Percentiles rank a stretch among this genome's conserved stretches.
These are phyloP conservation scores for Rhodotorula kratochvilovae DNA, from an alignment of 768 basidiomycete species.

Conservation along the genomic window DNA sequence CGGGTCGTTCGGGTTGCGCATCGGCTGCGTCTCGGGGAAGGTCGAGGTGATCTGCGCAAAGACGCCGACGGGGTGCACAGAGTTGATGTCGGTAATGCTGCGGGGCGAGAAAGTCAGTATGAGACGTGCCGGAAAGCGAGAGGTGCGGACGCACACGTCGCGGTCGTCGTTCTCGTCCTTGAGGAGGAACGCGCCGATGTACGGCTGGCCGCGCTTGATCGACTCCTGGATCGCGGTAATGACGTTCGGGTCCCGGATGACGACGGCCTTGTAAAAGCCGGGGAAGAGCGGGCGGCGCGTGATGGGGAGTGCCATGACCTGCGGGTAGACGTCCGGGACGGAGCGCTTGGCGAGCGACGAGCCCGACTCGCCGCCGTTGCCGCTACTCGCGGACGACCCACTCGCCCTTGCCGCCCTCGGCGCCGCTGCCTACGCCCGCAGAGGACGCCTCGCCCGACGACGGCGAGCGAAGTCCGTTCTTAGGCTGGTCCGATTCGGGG, in stretches of 20 bases:
- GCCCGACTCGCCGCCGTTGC: neutral
- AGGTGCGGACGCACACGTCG: slow-evolving; percentile 59
- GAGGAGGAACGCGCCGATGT: slow-evolving; percentile 91
- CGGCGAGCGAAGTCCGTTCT: neutral
- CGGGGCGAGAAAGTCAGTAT: neutral
- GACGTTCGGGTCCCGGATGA: slow-evolving; percentile 81
- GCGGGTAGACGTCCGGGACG: slow-evolving; percentile 60
- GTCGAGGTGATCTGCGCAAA: slow-evolving; percentile 96
- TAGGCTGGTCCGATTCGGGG: neutral
- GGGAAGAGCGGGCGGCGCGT: slow-evolving; percentile 93
- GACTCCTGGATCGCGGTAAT: slow-evolving; percentile 92
- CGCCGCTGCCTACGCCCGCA: neutral
- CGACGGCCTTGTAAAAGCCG: slow-evolving; percentile 96
- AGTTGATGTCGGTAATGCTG: slow-evolving; percentile 71
- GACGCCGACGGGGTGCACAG: slow-evolving; percentile 87
- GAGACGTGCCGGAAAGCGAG: too few relatives aligned
- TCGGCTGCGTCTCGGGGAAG: slow-evolving; percentile 57
- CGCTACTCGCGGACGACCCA: neutral
- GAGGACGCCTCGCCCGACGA: neutral
- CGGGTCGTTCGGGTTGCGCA: slow-evolving; percentile 28
- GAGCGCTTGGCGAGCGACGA: slow-evolving; percentile 21
- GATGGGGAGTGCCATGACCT: slow-evolving; percentile 90
- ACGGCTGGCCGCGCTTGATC: slow-evolving; percentile 93
- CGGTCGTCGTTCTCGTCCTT: slow-evolving; percentile 90
- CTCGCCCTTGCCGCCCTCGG: neutral